These are phyloP conservation scores for Aspergillus fischeri DNA, from an alignment of 2,329 filamentous ascomycete species.

Conservation along the genomic window DNA sequence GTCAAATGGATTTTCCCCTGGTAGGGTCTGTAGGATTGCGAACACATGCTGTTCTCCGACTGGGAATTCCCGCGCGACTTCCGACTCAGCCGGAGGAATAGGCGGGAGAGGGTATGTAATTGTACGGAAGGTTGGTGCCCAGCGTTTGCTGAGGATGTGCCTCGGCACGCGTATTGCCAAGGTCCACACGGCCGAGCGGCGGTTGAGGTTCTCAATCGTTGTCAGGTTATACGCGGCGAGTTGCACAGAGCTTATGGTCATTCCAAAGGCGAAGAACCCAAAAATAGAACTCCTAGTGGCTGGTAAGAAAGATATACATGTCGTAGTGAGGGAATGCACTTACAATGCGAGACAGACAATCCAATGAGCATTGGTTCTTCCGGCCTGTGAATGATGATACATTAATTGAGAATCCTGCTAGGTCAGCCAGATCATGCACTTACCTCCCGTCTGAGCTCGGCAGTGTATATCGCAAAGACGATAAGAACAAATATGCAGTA, in stretches of 20 bases:
- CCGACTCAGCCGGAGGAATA: conserved; percentile 13
- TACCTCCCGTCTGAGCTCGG: conserved; percentile 49
- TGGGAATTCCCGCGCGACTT: conserved; percentile 24
- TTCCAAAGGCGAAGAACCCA: conserved; percentile 71
- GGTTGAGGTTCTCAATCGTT: conserved; percentile 73
- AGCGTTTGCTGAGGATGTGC: conserved; percentile 29
- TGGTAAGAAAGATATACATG: conserved; percentile 10
- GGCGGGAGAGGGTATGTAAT: conserved; percentile 39
- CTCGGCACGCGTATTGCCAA: conserved; percentile 69
- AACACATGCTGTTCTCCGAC: conserved; percentile 61
- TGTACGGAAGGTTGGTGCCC: conserved; percentile 33
- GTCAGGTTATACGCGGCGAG: conserved; percentile 72
- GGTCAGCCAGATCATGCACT: conserved; percentile 12
- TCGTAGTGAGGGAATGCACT: conserved; percentile 17
- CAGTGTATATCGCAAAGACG: conserved; percentile 61
- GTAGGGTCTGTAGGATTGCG: conserved; percentile 68
- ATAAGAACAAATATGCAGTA: conserved; percentile 64
- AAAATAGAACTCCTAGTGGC: conserved; percentile 60
- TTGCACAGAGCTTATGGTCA: conserved; percentile 68
- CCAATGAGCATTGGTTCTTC: conserved; percentile 55
- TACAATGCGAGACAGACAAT: conserved; percentile 63
- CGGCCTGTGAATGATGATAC: conserved; percentile 22
- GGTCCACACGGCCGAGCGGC: conserved; percentile 59
- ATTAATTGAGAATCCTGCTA: conserved; percentile 3
- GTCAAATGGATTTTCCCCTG: conserved; percentile 83